Evolutionary conservation across 2,329 filamentous ascomycete genomes (phyloP).

Genomic region (Fusarium oligoseptatum): DNA sequence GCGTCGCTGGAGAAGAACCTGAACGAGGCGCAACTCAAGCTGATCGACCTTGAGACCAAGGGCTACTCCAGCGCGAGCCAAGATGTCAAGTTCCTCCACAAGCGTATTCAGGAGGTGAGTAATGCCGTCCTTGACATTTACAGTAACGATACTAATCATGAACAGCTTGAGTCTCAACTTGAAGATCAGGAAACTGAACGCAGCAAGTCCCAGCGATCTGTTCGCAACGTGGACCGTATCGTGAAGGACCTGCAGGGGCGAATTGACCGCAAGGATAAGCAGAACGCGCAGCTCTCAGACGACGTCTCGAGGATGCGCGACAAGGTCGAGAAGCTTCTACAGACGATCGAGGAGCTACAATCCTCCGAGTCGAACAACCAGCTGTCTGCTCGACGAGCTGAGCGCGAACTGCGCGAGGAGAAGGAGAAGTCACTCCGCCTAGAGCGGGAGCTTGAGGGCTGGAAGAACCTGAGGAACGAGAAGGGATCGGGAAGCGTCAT

Average conservation of each 20-base stretch:
- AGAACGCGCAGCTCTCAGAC: slow-evolving; percentile 82
- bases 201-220: slow-evolving; percentile 84
- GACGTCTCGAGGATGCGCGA: slow-evolving; percentile 89
- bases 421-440: slow-evolving; percentile 83
- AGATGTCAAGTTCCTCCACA: slow-evolving; percentile 94
- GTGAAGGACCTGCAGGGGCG: slow-evolving; percentile 94
- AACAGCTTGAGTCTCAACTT: slow-evolving; percentile 86
- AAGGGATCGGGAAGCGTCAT: slow-evolving; percentile 65
- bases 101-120: slow-evolving; percentile 92
- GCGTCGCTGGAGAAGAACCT: slow-evolving; percentile 88
- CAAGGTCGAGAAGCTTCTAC: slow-evolving; percentile 89
- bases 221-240: slow-evolving; percentile 92
- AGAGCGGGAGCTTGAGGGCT: slow-evolving; percentile 89
- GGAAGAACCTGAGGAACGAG: slow-evolving; percentile 82
- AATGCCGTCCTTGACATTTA: slow-evolving; percentile 2
- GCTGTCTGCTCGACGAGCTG: slow-evolving; percentile 84
- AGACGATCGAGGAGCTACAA: slow-evolving; percentile 94
- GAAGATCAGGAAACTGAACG: slow-evolving; percentile 85
- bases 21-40: slow-evolving; percentile 89
- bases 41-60: slow-evolving; percentile 96
- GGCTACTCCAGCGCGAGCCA: slow-evolving; percentile 95
- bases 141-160: slow-evolving; percentile 32
- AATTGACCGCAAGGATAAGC: slow-evolving; percentile 93
- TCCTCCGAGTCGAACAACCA: slow-evolving; percentile 86
- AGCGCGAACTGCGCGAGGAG: slow-evolving; percentile 91